phyloP scores from a whole-genome alignment of 2,329 filamentous ascomycete species.

The Aureobasidium lini region DNA sequence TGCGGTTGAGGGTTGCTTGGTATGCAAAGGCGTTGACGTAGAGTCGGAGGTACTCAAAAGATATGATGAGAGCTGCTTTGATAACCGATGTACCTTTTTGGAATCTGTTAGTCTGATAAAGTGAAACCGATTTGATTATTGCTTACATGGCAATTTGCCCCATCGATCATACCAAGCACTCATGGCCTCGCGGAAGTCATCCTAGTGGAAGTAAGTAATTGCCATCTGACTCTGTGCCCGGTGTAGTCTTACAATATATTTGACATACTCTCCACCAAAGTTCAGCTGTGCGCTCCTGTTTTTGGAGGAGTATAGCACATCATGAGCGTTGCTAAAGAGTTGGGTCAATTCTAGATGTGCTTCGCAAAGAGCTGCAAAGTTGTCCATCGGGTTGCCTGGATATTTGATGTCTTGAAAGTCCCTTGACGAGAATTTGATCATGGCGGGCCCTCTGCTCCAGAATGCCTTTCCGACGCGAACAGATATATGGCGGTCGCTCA shows the following conservation, averaged over 20 bases:
- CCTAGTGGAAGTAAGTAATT: conserved; percentile 12
- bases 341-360: conserved; percentile 29
- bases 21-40: conserved; percentile 63
- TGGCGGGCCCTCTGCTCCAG: conserved; percentile 27
- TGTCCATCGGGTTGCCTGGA: conserved; percentile 20
- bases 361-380: conserved; percentile 28
- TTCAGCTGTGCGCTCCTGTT: conserved; percentile 27
- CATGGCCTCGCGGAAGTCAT: conserved; percentile 27
- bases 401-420: conserved; percentile 27
- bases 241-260: conserved; percentile 22
- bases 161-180: conserved; percentile 27
- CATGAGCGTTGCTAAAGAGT: conserved; percentile 29
- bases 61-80: conserved; percentile 53
- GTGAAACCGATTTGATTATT: not conserved
- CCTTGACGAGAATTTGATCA: conserved; percentile 26
- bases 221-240: not conserved
- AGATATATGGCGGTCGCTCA: conserved; percentile 28
- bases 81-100: conserved; percentile 49
- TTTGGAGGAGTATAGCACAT: conserved; percentile 28
- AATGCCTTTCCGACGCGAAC: conserved; percentile 29
- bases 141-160: conserved; percentile 22
- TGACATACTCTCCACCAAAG: conserved; percentile 28
- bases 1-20: conserved; percentile 36
- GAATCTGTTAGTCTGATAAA: not conserved
- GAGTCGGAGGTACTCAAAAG: conserved; percentile 57